Evolutionary conservation across 2,329 filamentous ascomycete genomes (phyloP), one percentile per base, ranked within the genome.

Genomic region (Apiospora kogelbergensis): DNA sequence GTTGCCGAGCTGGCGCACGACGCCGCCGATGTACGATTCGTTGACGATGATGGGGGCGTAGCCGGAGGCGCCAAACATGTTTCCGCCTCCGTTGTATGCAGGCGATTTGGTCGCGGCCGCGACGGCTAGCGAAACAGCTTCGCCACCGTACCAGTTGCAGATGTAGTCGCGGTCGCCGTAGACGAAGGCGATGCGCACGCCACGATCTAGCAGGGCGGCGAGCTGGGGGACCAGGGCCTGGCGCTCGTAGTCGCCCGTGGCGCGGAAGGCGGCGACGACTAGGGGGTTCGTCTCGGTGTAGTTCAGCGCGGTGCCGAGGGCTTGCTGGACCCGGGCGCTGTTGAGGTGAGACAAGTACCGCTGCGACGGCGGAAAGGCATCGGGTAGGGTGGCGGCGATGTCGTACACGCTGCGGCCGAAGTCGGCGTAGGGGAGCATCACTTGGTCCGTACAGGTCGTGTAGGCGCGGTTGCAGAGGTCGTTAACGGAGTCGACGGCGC

Each of bases 301-400:
- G 77, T 90, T 90, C 41, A 90, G 76, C 0, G 86, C 86, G 0
- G 88, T 85, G 13, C 89, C 89, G 1, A 91, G 82, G 0, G 84
- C 85, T 4, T 78, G 76, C 74, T 89, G 88, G 0, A 90, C 83
- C 73, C 83, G 83, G 2, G 81, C 76, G 46, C 84, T 81, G 75
- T 87, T 89, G 63, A 91, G 79, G 74, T 81, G 90, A 1, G 85
- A 86, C 1, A 81, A 75, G 67, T 83, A 84, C 15, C 48, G 48
- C 75, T 84, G 89, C 24, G 81, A 78, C 2, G 83, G 81, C 0
- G 86, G 86, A 65, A 85, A 87, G 0, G 85, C 81, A 26, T 85
- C 83, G 0, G 48, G 48, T 15, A 57, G 48, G 2, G 48, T 33
- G 15, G 48, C 48, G 1, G 48, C 48, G 48, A 81, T 81, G 17